Evolutionary conservation across 371 early-diverging fungal species (phyloP).

Genomic region (Circinella umbellata): DNA sequence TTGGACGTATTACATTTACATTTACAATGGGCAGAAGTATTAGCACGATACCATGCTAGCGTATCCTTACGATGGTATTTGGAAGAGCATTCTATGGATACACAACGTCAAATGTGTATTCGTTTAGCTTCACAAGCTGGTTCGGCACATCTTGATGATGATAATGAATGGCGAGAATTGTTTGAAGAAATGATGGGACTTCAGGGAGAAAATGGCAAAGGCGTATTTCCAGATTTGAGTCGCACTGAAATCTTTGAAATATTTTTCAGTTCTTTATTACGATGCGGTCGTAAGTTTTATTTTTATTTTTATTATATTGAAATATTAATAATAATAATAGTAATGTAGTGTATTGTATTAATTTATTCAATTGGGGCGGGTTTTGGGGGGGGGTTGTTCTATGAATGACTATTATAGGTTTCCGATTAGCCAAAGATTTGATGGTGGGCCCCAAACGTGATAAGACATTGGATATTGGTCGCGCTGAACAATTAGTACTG

Average conservation of each 20-base stretch:
- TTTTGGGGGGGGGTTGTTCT: constrained; percentile 3
- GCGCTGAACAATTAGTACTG: constrained; percentile 68
- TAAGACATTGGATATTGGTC: constrained; percentile 55
- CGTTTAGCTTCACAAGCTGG: constrained; percentile 71
- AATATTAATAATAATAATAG: too few species aligned
- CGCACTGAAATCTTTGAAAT: constrained; percentile 68
- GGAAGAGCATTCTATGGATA: constrained; percentile 43
- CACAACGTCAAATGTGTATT: constrained; percentile 64
- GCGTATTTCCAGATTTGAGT: constrained; percentile 60
- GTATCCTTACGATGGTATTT: constrained; percentile 69
- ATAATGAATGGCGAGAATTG: constrained; percentile 75
- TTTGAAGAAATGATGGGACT: constrained; percentile 71
- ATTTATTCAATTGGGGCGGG: too few species aligned
- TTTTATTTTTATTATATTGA: too few species aligned
- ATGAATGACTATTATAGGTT: constrained; percentile 44
- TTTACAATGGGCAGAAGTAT: constrained; percentile 66
- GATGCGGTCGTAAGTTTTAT: constrained; percentile 75
- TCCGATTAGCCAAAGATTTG: constrained; percentile 68
- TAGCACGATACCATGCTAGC: constrained; percentile 64
- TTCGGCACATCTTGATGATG: constrained; percentile 61
- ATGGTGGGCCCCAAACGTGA: constrained; percentile 54
- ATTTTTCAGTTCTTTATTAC: constrained; percentile 68
- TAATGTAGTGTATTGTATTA: too few species aligned
- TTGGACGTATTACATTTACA: constrained; percentile 71
- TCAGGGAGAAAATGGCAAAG: constrained; percentile 41